Percentiles rank a stretch among this genome's conserved stretches.
phyloP scores from a whole-genome alignment of 768 basidiomycete genomes.

The Lepiota venenata region DNA sequence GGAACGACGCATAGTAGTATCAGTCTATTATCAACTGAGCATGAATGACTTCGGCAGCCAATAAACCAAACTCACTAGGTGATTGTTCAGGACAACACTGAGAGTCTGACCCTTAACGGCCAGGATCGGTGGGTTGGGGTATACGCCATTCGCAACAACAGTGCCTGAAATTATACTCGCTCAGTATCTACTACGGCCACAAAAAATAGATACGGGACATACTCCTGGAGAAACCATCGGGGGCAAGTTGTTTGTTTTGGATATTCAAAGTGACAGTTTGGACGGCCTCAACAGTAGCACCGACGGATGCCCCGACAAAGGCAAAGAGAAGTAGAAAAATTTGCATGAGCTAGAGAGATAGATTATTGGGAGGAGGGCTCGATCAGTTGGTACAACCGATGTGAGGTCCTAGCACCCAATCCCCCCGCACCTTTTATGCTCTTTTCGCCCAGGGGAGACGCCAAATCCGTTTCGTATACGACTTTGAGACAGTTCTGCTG shows the following conservation, averaged over 20 bases:
- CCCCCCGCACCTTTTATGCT: neutral
- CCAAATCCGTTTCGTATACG: neutral
- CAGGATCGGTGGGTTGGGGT: slow-evolving; percentile 28
- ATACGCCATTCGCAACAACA: slow-evolving; percentile 23
- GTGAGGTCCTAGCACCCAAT: neutral
- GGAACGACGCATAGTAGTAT: slow-evolving; percentile 43
- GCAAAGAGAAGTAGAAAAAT: slow-evolving; percentile 6
- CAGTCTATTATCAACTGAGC: slow-evolving; percentile 38
- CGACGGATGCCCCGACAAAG: slow-evolving; percentile 19
- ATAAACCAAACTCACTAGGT: slow-evolving; percentile 31
- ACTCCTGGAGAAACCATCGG: slow-evolving; percentile 35
- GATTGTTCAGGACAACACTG: neutral
- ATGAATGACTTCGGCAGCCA: slow-evolving; percentile 17
- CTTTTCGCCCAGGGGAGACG: neutral
- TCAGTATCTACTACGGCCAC: neutral
- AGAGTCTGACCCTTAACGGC: slow-evolving; percentile 22
- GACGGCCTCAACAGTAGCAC: slow-evolving; percentile 14
- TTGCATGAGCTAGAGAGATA: neutral
- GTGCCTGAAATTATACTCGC: slow-evolving; percentile 11
- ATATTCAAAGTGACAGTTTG: slow-evolving; percentile 28
- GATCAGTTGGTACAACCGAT: slow-evolving; percentile 5
- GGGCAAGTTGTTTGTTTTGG: slow-evolving; percentile 35
- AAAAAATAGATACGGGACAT: neutral
- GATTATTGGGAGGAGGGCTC: neutral
- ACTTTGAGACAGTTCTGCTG: too few relatives aligned